A percentile compares a stretch with the other conserved stretches of the same genome.
Evolutionary conservation across 2,329 filamentous ascomycete species (phyloP).

Genomic region (Fonsecaea pedrosoi): DNA sequence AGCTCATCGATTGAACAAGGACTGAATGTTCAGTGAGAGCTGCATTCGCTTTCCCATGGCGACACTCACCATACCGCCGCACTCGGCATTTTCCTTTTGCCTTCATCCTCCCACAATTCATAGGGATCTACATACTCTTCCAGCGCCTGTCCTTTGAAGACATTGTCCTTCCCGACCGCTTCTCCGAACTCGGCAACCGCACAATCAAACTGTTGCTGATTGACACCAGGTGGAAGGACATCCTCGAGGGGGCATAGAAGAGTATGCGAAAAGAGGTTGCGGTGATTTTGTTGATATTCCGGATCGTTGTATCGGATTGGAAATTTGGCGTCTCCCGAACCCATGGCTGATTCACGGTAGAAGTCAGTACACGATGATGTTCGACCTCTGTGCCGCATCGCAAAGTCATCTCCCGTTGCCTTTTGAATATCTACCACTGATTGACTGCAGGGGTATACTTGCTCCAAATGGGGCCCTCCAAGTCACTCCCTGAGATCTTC

Average conservation of each 20-base stretch:
- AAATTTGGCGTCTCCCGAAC: conserved; percentile 21
- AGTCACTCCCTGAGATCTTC: not conserved
- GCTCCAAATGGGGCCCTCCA: not conserved
- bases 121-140: conserved; percentile 37
- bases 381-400: not conserved
- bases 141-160: conserved; percentile 17
- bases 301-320: conserved; percentile 31
- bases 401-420: not conserved
- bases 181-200: conserved; percentile 22
- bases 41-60: not conserved
- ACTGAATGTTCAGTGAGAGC: conserved; percentile 7
- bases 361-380: not conserved
- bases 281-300: conserved; percentile 32
- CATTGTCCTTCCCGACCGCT: conserved; percentile 26
- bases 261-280: conserved; percentile 19
- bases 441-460: not conserved
- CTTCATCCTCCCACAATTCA: conserved; percentile 33
- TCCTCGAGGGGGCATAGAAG: conserved; percentile 23
- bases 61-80: conserved; percentile 30
- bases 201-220: conserved; percentile 24
- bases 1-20: conserved; percentile 30
- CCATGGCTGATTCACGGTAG: conserved; percentile 14
- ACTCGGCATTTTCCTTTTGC: conserved; percentile 32
- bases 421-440: not conserved
- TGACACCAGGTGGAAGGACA: conserved; percentile 31